Evolutionary conservation across 1,139 yeast genomes (phyloP).

Genomic region (Yamadazyma oceani): DNA sequence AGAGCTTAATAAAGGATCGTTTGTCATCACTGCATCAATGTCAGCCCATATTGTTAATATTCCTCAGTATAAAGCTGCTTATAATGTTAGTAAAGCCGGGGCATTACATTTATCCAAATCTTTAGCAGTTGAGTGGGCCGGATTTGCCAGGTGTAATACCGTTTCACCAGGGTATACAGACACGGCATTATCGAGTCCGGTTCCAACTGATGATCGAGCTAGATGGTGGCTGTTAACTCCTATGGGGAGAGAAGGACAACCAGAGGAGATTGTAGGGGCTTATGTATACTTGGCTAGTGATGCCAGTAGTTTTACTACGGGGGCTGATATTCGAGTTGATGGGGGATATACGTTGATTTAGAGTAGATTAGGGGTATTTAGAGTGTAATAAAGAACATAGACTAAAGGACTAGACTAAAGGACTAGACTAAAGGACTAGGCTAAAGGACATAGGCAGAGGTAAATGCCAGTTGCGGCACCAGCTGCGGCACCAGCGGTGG

Average conservation of each 20-base stretch:
- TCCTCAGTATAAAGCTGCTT: conserved; percentile 56
- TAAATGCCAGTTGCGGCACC: too few species aligned
- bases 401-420: too few species aligned
- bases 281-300: conserved; percentile 42
- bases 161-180: conserved; percentile 59
- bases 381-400: too few species aligned
- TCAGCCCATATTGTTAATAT: conserved; percentile 57
- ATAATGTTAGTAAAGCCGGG: conserved; percentile 59
- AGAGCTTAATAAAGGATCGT: conserved; percentile 50
- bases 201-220: conserved; percentile 34
- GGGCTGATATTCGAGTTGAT: conserved; percentile 46
- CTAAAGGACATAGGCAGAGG: too few species aligned
- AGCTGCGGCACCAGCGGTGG: not conserved
- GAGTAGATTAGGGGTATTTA: not conserved
- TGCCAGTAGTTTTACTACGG: conserved; percentile 44
- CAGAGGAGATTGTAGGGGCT: conserved; percentile 45
- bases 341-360: conserved; percentile 41
- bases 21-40: conserved; percentile 63
- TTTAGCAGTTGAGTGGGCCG: conserved; percentile 57
- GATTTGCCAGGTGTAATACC: conserved; percentile 54
- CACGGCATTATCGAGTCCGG: conserved; percentile 52
- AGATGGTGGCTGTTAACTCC: conserved; percentile 42
- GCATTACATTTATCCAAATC: conserved; percentile 52
- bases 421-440: too few species aligned
- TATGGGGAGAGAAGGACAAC: conserved; percentile 40